Base-by-base conservation (phyloP, 2,329 filamentous ascomycete genomes). In the Aspergillus hiratsukae region DNA sequence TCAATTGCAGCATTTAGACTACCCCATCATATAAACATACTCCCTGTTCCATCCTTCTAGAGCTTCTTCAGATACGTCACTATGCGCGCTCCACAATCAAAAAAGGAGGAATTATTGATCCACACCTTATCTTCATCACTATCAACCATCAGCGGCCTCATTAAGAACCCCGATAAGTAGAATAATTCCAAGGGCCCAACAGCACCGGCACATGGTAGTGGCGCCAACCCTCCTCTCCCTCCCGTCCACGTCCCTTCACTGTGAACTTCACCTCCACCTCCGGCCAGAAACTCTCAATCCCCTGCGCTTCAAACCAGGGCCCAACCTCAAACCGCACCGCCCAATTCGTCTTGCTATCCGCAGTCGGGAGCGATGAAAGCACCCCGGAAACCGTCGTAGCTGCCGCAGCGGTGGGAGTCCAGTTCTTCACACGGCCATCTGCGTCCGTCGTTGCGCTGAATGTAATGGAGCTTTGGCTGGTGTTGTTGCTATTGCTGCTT, bases 191-290 rank as follows among this genome's bases (percentile, higher is more conserved):
- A 25, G 78, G 78, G 31, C 78, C 77, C 57, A 80, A 62, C 53
- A 80, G 61, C 49, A 80, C 73, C n/a, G 78, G 78, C 19, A 80
- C 77, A 74, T 80, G 78, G 64, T 79, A 80, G 66, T 80, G 78
- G 49, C 75, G 67, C 73, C 76, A 78, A 28, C 73, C 76, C 53
- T 75, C 74, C 57, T 74, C 67, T 0, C 65, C 71, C 49, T 76
- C 75, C 3, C 61, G 64, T 2, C 72, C 72, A 31, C 70, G 70
- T 40, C 75, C 74, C 57, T 77, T 75, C 1, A 80, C 76, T n/a
- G 74, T 76, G 65, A 80, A 80, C 61, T 76, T 76, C 52, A 80
- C 75, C 64, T 78, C 77, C 41, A 80, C 75, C 65, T 80, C 77
- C 2, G 78, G 78, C 75, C 77, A 80, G 64, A 80, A 79, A 64